Conservation (phyloP, 768 basidiomycete species). For the Boletales sp. region DNA sequence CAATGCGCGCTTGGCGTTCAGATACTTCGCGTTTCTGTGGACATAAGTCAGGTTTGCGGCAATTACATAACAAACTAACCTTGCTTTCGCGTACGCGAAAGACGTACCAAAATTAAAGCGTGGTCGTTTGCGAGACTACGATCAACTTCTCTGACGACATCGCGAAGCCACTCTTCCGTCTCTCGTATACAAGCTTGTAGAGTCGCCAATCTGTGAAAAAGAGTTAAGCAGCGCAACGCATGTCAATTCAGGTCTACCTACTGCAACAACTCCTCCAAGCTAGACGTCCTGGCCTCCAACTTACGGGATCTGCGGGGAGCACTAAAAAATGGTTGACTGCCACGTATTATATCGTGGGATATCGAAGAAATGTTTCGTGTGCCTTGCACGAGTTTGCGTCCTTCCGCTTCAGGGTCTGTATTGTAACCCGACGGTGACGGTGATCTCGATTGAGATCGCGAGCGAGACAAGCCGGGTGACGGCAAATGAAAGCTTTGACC, state of each 20-base stretch:
- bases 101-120: constrained; percentile 41
- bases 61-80: constrained; percentile 20
- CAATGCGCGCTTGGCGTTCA: constrained; percentile 57
- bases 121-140: constrained; percentile 42
- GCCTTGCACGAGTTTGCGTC: constrained; percentile 39
- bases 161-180: constrained; percentile 44
- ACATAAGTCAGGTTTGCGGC: constrained; percentile 23
- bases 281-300: constrained; percentile 43
- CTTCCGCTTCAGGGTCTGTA: constrained; percentile 67
- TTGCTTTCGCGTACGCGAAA: constrained; percentile 3
- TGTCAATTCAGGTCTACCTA: constrained; percentile 33
- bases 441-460: constrained; percentile 35
- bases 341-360: constrained; percentile 18
- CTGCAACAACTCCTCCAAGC: constrained; percentile 71
- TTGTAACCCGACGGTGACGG: constrained; percentile 66
- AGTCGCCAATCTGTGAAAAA: constrained; percentile 43
- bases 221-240: constrained; percentile 1
- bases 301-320: constrained; percentile 23
- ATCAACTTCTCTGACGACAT: constrained; percentile 48
- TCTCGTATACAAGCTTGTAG: constrained; percentile 52
- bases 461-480: constrained; percentile 24
- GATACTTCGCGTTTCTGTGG: constrained; percentile 64
- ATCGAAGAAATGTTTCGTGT: constrained; percentile 13
- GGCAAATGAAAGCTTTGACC: constrained; percentile 61
- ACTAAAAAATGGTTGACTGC: constrained; percentile 11